Evolutionary conservation across 352 stramenopile genomes (phyloP), one percentile per base, ranked within the genome.

Genomic region (Pythium brachiatum): DNA sequence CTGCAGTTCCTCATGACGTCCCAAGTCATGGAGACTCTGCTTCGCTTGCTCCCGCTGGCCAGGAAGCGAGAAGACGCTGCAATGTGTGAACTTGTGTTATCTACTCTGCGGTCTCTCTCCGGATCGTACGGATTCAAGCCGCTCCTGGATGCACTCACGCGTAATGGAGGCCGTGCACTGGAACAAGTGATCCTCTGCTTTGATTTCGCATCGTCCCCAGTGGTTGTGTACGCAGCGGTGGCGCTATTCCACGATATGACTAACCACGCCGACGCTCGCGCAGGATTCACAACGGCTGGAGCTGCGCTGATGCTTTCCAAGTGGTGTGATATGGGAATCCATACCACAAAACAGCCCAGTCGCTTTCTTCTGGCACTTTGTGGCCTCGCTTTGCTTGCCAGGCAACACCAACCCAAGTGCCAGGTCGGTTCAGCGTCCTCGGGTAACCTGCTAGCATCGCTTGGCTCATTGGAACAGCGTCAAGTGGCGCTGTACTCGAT

Each of bases 211-310:
- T 11, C 41, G 0, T 70, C 74, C n/a, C 38, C 66, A 2, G 23
- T 41, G 1, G 70, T 88, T 31, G 77, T 71, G 21, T 51, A 62
- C 18, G 68, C 75, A 7, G 74, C 79, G 7, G 60, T 89, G 12
- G 72, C 74, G 7, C 55, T 92, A 18, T 88, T 87, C 61, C 77
- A 83, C 50, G 79, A 87, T 32, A 69, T 92, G 18, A 90, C 74
- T 2, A 70, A 72, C 13, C 73, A 65, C 18, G 36, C 69, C 6
- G 78, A 94, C 36, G 84, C 75, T 0, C 76, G 84, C 18, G 68
- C 77, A 11, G 82, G 75, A 3, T 73, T 94, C 32, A 90, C 81
- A 15, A 86, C 78, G 3, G 84, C 79, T 12, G 84, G 84, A 8
- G 79, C 82, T 13, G 63, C 83, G 7, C 61, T 74, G 9, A 61